Evolutionary conservation across 2,329 filamentous ascomycete genomes (phyloP), one percentile per base, ranked within the genome.

Genomic region (Aspergillus phoenicis): DNA sequence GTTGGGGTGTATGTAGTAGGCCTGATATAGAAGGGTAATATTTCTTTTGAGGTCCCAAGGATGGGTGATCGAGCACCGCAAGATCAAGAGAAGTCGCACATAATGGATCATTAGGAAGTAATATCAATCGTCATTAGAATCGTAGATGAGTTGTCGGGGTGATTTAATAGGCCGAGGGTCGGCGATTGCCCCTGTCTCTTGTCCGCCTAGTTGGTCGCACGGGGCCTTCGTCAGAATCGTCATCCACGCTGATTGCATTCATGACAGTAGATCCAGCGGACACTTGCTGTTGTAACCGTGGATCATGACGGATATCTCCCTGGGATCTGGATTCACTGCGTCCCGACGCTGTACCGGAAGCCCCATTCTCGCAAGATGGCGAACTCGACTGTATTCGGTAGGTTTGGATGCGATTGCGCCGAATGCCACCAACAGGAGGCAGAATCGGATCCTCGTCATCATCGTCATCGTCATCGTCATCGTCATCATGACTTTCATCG

Each of bases 201-300:
- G 58, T 54, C 64, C 69, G 67, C 54, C 67, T 70, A 13, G 62
- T 62, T 38, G 67, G 66, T 52, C 58, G 60, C 47, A 71, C 64
- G 17, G 68, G 70, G 2, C 64, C 69, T 55, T 73, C 70, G 36
- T 75, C 73, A 26, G 70, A 73, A 33, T 73, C 71, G 55, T 70
- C 68, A 17, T 72, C 68, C 7, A 71, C n/a, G 39, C 54, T 57
- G 33, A 74, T 72, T 15, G 70, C 69, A 58, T 69, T 66, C 22
- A 24, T 49, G 4, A 52, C 60, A 41, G 69, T 68, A n/a, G 66
- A 65, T 20, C 70, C 69, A 22, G 60, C 53, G 8, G 59, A 30
- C 3, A 17, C 56, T 11, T 28, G 13, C 53, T 45, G 45, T 15
- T 45, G 53, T 43, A 43, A 20, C 10, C 43, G 57, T 38, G 48